Conservation (phyloP, 805 yeast genomes). For the Teunomyces panamensis region DNA sequence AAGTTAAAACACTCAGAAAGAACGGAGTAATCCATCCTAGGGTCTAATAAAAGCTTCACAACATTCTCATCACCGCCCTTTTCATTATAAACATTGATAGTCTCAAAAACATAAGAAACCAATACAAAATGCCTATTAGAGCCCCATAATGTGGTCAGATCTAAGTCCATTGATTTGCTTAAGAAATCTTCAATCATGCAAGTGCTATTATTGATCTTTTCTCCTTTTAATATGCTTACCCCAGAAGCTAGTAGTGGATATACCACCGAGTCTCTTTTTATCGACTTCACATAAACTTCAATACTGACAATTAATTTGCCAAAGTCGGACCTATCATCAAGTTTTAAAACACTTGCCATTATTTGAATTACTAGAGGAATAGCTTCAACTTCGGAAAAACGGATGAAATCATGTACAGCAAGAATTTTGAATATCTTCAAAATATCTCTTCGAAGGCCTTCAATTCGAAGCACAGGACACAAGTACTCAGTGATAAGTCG, state of each 20-base stretch:
- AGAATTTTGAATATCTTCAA: slow-evolving; percentile 19
- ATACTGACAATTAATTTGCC: neutral
- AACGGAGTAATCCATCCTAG: neutral
- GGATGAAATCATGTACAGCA: slow-evolving; percentile 3
- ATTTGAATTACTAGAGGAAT: slow-evolving; percentile 11
- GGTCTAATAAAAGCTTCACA: slow-evolving; percentile 5
- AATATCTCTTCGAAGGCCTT: slow-evolving; percentile 21
- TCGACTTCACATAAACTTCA: neutral
- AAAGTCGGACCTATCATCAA: neutral
- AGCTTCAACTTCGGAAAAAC: neutral
- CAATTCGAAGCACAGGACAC: slow-evolving; percentile 17
- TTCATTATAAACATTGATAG: slow-evolving; percentile 1
- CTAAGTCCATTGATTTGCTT: slow-evolving; percentile 7
- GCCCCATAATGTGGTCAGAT: neutral
- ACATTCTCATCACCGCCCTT: neutral
- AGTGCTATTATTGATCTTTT: neutral
- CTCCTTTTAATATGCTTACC: slow-evolving; percentile 1
- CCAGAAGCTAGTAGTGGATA: slow-evolving; percentile 3
- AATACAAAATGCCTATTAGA: neutral
- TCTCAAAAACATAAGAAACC: slow-evolving; percentile 8
- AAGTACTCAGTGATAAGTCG: slow-evolving; percentile 17
- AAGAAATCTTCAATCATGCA: slow-evolving; percentile 12
- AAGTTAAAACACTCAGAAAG: slow-evolving; percentile 14
- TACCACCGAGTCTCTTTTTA: neutral
- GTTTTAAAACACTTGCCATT: slow-evolving; percentile 6